phyloP scores from a whole-genome alignment of 2,329 filamentous ascomycete species.

The Rugonectria rugulosa region DNA sequence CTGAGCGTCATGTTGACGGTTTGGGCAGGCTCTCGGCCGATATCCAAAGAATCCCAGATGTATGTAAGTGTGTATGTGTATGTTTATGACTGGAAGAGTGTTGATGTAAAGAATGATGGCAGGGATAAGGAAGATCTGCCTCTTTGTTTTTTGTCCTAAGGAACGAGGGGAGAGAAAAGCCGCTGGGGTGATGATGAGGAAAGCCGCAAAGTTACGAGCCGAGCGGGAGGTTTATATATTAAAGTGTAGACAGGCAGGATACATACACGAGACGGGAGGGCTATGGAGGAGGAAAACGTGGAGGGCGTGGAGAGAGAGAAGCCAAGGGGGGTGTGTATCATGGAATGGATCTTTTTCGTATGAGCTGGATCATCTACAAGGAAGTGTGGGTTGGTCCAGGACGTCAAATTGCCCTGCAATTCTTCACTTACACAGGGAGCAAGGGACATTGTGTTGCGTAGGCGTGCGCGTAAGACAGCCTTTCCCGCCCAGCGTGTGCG shows the following conservation, averaged over 20 bases:
- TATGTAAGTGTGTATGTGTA: too few species aligned
- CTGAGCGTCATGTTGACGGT: constrained; percentile 15
- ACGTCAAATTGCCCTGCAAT: too few species aligned
- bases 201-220: constrained; percentile 13
- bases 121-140: neutral
- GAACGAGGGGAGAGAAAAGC: neutral
- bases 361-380: neutral
- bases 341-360: neutral
- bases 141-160: constrained; percentile 1
- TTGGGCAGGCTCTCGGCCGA: neutral
- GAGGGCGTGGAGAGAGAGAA: neutral
- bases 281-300: neutral
- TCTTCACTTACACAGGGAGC: neutral
- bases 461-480: neutral
- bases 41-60: neutral
- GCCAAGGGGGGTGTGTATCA: neutral
- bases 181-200: constrained; percentile 1
- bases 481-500: too few species aligned
- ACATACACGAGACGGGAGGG: neutral
- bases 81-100: neutral
- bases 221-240: constrained; percentile 18
- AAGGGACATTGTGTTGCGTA: neutral
- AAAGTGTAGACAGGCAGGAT: neutral
- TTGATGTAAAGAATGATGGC: neutral
- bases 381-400: neutral